phyloP scores from a whole-genome alignment of 148 eudicot species.

The Talinum fruticosum region DNA sequence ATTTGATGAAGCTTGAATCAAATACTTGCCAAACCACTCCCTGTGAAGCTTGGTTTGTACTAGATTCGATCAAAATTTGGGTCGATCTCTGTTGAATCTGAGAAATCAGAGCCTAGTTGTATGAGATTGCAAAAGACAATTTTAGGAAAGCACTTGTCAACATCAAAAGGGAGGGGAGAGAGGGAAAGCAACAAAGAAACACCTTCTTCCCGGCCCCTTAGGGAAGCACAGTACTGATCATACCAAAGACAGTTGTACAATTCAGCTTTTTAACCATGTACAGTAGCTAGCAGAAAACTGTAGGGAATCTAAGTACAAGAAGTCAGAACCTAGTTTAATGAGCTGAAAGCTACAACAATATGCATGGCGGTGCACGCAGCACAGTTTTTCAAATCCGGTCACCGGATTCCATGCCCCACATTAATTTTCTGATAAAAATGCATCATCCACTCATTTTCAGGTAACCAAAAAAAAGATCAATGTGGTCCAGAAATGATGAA shows the following conservation, averaged over 20 bases:
- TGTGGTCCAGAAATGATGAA: slow-evolving; percentile 10
- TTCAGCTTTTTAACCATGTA: background rate
- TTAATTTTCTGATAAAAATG: background rate
- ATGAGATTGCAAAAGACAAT: no score
- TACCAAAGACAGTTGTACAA: background rate
- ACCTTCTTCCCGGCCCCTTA: slow-evolving; percentile 1
- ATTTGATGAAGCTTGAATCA: background rate
- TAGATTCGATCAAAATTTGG: background rate
- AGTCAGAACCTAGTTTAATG: slow-evolving; percentile 4
- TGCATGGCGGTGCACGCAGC: slow-evolving; percentile 7
- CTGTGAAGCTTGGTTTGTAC: background rate
- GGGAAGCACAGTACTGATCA: slow-evolving; percentile 6
- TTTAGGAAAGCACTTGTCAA: no score
- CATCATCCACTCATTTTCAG: slow-evolving; percentile 5
- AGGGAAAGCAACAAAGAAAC: background rate
- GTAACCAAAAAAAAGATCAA: background rate
- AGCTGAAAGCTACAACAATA: slow-evolving; percentile 18
- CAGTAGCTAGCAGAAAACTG: background rate
- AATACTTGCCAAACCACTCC: background rate
- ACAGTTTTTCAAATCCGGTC: slow-evolving; percentile 3
- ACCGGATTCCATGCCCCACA: slow-evolving; percentile 8
- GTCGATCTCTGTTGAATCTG: background rate
- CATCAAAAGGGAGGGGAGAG: no score
- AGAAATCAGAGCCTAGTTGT: no score
- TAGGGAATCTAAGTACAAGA: background rate